Base-by-base conservation (phyloP, 495 filamentous ascomycete genomes). In the Haplographium delicatum region DNA sequence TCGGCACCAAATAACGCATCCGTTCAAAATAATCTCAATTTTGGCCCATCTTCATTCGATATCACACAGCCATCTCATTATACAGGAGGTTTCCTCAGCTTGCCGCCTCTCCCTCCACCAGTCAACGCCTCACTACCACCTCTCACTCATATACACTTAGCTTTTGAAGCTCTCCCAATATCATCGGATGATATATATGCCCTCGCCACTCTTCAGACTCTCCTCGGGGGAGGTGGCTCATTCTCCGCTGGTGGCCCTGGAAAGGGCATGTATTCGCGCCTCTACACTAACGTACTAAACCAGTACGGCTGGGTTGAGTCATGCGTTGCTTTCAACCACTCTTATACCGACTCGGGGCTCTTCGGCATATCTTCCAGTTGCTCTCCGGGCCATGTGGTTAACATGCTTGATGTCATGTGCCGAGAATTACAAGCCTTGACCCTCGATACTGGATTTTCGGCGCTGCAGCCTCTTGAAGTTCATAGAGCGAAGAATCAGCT, bases 401-500 rank as follows among this genome's bases (percentile, higher is more conserved):
- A 84, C 48, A 95, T 97, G 83, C 73, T 95, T 2, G 89, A 96
- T 57, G 85, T 90, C 52, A 93, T 98, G 79, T 95, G 91, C 62
- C 83, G 87, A 26, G 89, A 98, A 69, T 76, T 98, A 22, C 76
- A 84, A 49, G 74, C 86, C 0, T 73, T 96, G 27, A 87, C 87
- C 13, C 68, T 88, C 34, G 83, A 90, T 26, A 76, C 69, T 8
- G 86, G 85, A 6, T 85, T 78, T 59, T 68, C 74, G 6, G 71
- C 83, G 2, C 75, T 99, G n/a, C 76, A 84, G 56, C 63, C 76
- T 1, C 78, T 72, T 35, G 93, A 97, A 69, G 93, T 99, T 20
- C 82, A 84, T 63, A 82, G 93, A n/a, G 93, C 93, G 9, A 99
- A 99, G 79, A 99, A 99, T 63, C 94, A 97, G 72, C 81, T 99